Conservation (phyloP, 129 eudicot species). For the Arctium minus region DNA sequence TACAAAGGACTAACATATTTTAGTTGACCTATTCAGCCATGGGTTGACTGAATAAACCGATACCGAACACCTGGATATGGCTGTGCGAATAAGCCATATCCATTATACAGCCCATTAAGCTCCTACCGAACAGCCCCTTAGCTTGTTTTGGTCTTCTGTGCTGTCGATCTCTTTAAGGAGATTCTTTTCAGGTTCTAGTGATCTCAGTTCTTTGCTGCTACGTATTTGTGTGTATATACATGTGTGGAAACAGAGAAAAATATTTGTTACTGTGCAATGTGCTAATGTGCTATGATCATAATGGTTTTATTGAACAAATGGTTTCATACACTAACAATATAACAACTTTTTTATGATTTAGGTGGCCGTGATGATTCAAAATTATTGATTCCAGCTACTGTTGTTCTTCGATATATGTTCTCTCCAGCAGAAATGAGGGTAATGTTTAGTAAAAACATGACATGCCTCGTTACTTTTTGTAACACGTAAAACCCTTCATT, state of each 20-base stretch:
- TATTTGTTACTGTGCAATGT: background rate
- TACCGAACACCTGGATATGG: too few species aligned
- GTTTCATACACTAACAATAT: background rate
- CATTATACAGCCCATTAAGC: too few species aligned
- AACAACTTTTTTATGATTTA: slow-evolving; percentile 24
- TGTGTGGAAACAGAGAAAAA: background rate
- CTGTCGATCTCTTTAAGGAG: too few species aligned
- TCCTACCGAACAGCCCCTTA: too few species aligned
- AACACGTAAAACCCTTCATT: background rate
- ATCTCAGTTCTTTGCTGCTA: background rate
- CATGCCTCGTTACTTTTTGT: background rate
- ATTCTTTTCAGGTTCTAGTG: background rate
- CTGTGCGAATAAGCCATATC: too few species aligned
- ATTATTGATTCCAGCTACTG: slow-evolving; percentile 77
- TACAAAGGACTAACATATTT: too few species aligned
- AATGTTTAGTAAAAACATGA: slow-evolving; percentile 22
- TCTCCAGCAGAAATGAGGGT: slow-evolving; percentile 93
- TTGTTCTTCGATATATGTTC: slow-evolving; percentile 82
- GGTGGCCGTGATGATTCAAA: slow-evolving; percentile 97
- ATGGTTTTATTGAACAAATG: background rate
- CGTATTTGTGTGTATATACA: background rate
- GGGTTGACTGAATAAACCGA: too few species aligned
- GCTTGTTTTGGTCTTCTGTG: too few species aligned
- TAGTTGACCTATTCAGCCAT: too few species aligned
- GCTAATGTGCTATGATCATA: slow-evolving; percentile 9